phyloP scores from a whole-genome alignment of 2,329 filamentous ascomycete species.

The Fusarium citri region DNA sequence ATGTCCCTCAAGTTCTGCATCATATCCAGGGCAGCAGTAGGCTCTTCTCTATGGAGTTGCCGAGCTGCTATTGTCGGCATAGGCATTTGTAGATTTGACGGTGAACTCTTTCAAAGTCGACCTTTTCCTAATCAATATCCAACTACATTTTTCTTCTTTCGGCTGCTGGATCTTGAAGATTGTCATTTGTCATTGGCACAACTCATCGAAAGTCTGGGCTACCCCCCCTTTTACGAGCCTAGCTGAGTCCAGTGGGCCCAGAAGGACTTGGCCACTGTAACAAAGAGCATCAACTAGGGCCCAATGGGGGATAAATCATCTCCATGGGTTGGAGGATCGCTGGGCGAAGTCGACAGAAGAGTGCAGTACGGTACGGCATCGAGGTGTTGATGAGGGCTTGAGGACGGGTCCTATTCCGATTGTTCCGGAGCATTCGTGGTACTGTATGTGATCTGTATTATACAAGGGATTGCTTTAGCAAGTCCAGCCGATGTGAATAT shows the following conservation, averaged over 20 bases:
- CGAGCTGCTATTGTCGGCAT: neutral
- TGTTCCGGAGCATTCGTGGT: slow-evolving; percentile 11
- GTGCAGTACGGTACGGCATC: neutral
- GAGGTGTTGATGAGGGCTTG: slow-evolving; percentile 15
- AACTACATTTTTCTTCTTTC: slow-evolving; percentile 1
- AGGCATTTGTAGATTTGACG: neutral
- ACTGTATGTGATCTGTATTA: neutral
- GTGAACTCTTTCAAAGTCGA: neutral
- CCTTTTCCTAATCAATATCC: neutral
- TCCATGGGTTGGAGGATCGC: slow-evolving; percentile 21
- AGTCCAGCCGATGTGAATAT: neutral
- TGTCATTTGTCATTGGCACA: slow-evolving; percentile 13
- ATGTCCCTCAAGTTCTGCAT: neutral
- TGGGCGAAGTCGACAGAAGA: slow-evolving; percentile 20
- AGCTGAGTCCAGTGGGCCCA: slow-evolving; percentile 20
- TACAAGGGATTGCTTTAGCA: slow-evolving; percentile 7
- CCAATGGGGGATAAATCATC: slow-evolving; percentile 26
- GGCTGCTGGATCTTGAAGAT: neutral
- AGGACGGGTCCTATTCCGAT: slow-evolving; percentile 29
- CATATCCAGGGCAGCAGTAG: neutral
- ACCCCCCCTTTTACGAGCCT: slow-evolving; percentile 20
- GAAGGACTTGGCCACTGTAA: slow-evolving; percentile 25
- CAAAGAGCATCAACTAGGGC: slow-evolving; percentile 16
- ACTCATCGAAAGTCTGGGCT: slow-evolving; percentile 14
- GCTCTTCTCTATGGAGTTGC: neutral